Evolutionary conservation across 2,329 filamentous ascomycete genomes (phyloP).

Genomic region (Colletotrichum abscissum): DNA sequence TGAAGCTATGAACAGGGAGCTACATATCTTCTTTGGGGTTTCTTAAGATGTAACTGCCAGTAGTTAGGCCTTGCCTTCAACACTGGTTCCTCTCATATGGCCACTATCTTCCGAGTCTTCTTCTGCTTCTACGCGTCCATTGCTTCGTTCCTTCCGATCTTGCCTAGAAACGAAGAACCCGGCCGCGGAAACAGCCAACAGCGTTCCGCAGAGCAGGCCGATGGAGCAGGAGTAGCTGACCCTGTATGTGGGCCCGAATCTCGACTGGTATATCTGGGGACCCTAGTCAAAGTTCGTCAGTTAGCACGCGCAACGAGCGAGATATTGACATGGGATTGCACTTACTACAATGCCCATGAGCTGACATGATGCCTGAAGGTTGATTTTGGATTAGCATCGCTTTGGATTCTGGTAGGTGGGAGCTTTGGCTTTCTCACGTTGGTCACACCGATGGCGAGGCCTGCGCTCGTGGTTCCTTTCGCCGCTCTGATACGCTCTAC

Average conservation of each 20-base stretch:
- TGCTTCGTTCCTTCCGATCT: constrained; percentile 18
- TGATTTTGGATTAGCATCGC: too few species aligned
- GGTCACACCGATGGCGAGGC: too few species aligned
- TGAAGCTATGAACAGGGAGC: too few species aligned
- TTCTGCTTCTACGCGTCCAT: neutral
- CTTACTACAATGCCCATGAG: constrained; percentile 50
- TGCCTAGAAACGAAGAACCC: constrained; percentile 39
- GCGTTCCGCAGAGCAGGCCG: constrained; percentile 44
- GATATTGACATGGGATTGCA: neutral
- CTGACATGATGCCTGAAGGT: constrained; percentile 36
- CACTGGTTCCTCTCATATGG: too few species aligned
- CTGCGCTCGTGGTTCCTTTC: too few species aligned
- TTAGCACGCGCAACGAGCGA: too few species aligned
- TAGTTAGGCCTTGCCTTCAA: neutral
- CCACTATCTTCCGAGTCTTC: neutral
- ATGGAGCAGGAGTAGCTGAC: constrained; percentile 50
- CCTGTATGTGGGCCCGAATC: constrained; percentile 50
- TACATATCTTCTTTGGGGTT: too few species aligned
- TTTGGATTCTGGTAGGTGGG: too few species aligned
- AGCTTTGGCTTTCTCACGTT: too few species aligned
- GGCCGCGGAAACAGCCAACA: constrained; percentile 37
- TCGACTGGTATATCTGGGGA: constrained; percentile 52
- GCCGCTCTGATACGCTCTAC: too few species aligned
- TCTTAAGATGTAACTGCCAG: neutral
- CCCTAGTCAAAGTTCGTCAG: constrained; percentile 31